Evolutionary conservation across 257 asterid species (phyloP).

Genomic region (Solanum appendiculatum): DNA sequence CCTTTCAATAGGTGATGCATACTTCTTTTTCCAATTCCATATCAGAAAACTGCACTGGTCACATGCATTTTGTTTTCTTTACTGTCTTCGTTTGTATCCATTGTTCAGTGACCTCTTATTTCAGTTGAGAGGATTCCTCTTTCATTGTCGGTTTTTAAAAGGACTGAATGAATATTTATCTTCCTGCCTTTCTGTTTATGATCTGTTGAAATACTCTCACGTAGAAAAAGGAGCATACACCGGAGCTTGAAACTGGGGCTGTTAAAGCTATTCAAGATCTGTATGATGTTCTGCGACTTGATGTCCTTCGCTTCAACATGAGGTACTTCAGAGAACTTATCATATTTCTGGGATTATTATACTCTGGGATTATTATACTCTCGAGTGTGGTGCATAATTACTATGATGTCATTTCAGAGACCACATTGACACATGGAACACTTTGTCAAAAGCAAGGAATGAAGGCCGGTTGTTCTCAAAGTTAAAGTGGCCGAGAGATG

Average conservation of each 20-base stretch:
- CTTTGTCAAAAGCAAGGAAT: conserved; percentile 67
- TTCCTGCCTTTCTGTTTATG: not conserved
- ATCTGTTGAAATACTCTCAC: not conserved
- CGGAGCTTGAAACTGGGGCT: conserved; percentile 82
- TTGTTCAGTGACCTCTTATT: not conserved
- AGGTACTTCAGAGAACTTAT: conserved; percentile 30
- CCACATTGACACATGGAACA: conserved; percentile 69
- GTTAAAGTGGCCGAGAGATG: conserved; percentile 87
- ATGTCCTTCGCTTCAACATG: conserved; percentile 61
- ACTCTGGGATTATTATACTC: not conserved
- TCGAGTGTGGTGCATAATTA: not conserved
- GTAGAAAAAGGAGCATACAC: conserved; percentile 71
- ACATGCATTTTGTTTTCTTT: not conserved
- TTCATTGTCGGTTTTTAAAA: not conserved
- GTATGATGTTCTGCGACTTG: conserved; percentile 87
- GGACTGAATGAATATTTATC: not conserved
- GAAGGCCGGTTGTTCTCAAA: conserved; percentile 90
- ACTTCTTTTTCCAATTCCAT: not conserved
- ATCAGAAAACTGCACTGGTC: not conserved
- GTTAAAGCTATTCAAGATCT: conserved; percentile 87
- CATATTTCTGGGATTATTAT: not conserved
- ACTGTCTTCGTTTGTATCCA: not conserved
- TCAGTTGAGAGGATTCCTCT: not conserved
- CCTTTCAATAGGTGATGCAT: not conserved
- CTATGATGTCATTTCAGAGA: conserved; percentile 32